Base-by-base conservation (phyloP, 495 filamentous ascomycete genomes). In the Penicillium canariense region DNA sequence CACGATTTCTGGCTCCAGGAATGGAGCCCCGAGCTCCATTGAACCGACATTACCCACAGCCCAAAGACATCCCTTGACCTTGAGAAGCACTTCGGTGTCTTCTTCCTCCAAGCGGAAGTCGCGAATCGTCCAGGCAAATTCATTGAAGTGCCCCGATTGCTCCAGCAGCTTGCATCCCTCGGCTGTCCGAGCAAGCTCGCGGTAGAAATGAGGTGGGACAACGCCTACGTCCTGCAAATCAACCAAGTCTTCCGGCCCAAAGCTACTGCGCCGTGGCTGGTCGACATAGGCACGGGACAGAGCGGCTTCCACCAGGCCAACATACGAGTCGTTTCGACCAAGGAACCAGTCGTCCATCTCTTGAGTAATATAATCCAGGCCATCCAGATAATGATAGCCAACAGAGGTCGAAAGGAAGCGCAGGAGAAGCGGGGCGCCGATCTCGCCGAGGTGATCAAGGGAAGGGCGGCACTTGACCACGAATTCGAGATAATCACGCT, bases 301-400 rank as follows among this genome's bases (percentile, higher is more conserved):
- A 50, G 91, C 94, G 17, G 94, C 95, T 66, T 98, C 94, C 28
- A 97, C 90, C n/a, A 97, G 81, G 22, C 85, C 80, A 44, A 98
- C 94, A 68, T 98, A 98, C 35, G 83, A 85, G 68, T 97, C 93
- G 63, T 98, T 98, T 26, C 94, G 85, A 30, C 95, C 94, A 31
- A 89, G 82, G 65, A 97, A 98, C 94, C 94, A 98, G 69, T 97
- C 94, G 65, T 98, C 94, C 94, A 98, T 98, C 66, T 97, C 95
- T 60, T 94, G 91, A 35, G 90, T 94, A 66, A 98, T 98, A 61
- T 98, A 98, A 69, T 98, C 94, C 15, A 98, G 79, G 7, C 91
- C 94, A 68, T 98, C 90, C 4, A 98, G 77, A 69, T 98, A 98
- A 71, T 97, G 92, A 59, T 98, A 98, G 5, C 94, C 94, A 28